A percentile compares a stretch with the other conserved stretches of the same genome.
phyloP scores from a whole-genome alignment of 257 asterid genomes.

The Solanum medicagineum region DNA sequence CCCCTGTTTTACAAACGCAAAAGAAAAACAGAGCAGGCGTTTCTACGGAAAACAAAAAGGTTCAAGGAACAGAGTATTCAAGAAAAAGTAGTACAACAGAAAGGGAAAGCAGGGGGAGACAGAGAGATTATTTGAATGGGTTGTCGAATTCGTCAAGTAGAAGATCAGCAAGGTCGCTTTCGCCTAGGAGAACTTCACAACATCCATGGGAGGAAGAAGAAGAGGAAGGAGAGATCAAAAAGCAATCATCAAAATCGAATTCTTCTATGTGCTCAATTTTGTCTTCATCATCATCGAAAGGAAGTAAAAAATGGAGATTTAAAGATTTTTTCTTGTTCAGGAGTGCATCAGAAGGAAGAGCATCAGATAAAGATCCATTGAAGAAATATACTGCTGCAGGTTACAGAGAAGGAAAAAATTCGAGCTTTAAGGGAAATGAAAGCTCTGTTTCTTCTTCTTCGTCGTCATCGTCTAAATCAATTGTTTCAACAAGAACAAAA shows the following conservation, averaged over 20 bases:
- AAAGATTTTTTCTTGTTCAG: constrained; percentile 37
- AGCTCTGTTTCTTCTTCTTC: constrained; percentile 16
- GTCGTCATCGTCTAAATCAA: background rate
- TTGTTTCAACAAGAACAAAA: constrained; percentile 5
- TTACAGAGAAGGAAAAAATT: constrained; percentile 1
- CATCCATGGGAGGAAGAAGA: constrained; percentile 26
- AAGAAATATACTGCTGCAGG: constrained; percentile 21
- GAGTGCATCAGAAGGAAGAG: constrained; percentile 48
- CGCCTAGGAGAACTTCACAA: constrained; percentile 39
- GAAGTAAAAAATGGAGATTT: constrained; percentile 21
- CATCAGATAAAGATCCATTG: constrained; percentile 22
- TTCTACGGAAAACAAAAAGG: constrained; percentile 15
- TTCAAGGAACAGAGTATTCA: background rate
- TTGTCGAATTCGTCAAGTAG: constrained; percentile 24
- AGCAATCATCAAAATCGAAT: background rate
- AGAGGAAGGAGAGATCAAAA: background rate
- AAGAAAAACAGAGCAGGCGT: constrained; percentile 1
- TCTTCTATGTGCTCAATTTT: background rate
- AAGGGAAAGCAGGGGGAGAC: constrained; percentile 38
- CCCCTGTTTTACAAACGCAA: constrained; percentile 3
- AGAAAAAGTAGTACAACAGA: background rate
- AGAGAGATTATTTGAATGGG: constrained; percentile 1
- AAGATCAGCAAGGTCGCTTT: constrained; percentile 50
- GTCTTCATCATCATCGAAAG: constrained; percentile 6
- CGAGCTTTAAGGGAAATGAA: background rate